phyloP scores from a whole-genome alignment of 148 eudicot species.

The Chenopodium suecicum region DNA sequence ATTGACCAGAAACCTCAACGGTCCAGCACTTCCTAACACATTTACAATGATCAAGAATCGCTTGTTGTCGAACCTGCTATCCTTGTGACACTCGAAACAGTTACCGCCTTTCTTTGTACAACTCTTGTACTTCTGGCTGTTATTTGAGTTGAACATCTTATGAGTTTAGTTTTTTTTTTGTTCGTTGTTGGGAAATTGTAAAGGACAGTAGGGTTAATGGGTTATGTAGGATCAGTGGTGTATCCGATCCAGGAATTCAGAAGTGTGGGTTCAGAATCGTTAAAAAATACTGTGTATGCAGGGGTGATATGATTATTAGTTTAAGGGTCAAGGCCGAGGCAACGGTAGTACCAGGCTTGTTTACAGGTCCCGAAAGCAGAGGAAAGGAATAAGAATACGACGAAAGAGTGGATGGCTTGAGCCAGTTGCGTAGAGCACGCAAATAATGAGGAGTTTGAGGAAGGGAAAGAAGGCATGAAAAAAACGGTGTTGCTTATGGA shows the following conservation, averaged over 20 bases:
- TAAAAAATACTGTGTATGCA: too few species aligned
- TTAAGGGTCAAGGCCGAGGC: slow-evolving; percentile 25
- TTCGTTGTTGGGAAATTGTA: too few species aligned
- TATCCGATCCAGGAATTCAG: too few species aligned
- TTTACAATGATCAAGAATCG: slow-evolving; percentile 36
- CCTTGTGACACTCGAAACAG: slow-evolving; percentile 21
- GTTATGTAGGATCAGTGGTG: too few species aligned
- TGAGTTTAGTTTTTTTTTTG: too few species aligned
- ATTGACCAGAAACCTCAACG: slow-evolving; percentile 43
- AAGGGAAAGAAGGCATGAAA: slow-evolving; percentile 8
- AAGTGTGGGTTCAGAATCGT: too few species aligned
- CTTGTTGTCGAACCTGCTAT: slow-evolving; percentile 15
- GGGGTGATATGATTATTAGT: too few species aligned
- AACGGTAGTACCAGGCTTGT: slow-evolving; percentile 27
- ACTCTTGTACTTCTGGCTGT: background rate
- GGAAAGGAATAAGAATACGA: background rate
- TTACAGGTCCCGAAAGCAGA: slow-evolving; percentile 6
- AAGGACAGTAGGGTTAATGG: too few species aligned
- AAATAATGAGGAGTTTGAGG: background rate
- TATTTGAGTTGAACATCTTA: background rate
- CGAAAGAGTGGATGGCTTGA: slow-evolving; percentile 1
- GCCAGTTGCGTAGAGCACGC: slow-evolving; percentile 12
- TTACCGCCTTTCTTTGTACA: background rate
- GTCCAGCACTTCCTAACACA: slow-evolving; percentile 53
- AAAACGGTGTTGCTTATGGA: background rate